These are phyloP conservation scores for Chalciporus chontae DNA, from an alignment of 768 basidiomycete genomes.

Conservation along the genomic window DNA sequence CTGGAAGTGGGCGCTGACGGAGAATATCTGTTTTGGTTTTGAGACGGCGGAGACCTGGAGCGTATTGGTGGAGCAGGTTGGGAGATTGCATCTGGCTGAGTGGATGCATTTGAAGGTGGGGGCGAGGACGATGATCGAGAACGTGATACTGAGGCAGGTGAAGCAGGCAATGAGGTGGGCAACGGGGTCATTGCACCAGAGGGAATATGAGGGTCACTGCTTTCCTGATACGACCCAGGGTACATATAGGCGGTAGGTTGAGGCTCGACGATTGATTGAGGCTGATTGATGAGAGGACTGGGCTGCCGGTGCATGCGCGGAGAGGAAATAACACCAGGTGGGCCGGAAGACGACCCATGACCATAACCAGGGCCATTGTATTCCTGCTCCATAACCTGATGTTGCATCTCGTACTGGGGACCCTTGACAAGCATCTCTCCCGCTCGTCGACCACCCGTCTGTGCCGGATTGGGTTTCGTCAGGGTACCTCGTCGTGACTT, in stretches of 20 bases:
- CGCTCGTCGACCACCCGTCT: conserved; percentile 50
- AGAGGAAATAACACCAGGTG: conserved; percentile 20
- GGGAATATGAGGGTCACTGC: conserved; percentile 43
- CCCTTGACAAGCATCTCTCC: conserved; percentile 87
- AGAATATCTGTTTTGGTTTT: conserved; percentile 36
- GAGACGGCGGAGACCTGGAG: conserved; percentile 54
- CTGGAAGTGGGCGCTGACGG: conserved; percentile 25
- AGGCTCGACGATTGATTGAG: conserved; percentile 27
- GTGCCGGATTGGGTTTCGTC: conserved; percentile 58
- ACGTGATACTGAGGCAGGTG: conserved; percentile 22
- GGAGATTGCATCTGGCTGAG: conserved; percentile 17
- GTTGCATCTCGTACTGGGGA: conserved; percentile 93
- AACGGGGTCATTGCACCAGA: conserved; percentile 55
- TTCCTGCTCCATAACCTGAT: conserved; percentile 89
- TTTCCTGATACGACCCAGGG: conserved; percentile 10
- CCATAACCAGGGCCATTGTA: conserved; percentile 43
- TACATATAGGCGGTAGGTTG: conserved; percentile 27
- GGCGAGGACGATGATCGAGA: conserved; percentile 34
- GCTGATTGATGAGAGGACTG: conserved; percentile 25
- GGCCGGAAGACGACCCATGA: conserved; percentile 24
- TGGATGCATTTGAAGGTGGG: conserved; percentile 25
- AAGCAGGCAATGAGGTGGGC: conserved; percentile 20
- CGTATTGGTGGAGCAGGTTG: conserved; percentile 36
- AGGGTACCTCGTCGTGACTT: conserved; percentile 48
- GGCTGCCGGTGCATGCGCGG: conserved; percentile 25